These are phyloP conservation scores for Penicillium decumbens DNA, from an alignment of 2,329 filamentous ascomycete species.

Conservation along the genomic window DNA sequence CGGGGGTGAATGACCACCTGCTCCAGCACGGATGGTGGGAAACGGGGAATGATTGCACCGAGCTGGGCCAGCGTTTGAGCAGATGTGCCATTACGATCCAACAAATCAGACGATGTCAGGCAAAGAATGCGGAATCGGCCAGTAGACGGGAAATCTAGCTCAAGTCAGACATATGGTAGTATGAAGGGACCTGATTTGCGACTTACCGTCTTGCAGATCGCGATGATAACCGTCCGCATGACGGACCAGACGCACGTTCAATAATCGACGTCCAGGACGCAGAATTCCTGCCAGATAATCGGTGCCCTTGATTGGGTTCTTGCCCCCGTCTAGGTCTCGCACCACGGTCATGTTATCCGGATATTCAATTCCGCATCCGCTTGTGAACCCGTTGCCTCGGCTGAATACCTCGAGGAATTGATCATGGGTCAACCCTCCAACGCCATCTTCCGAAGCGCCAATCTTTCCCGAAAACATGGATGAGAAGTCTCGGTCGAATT, in stretches of 20 bases:
- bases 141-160: constrained; percentile 34
- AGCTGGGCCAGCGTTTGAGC: constrained; percentile 23
- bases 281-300: constrained; percentile 36
- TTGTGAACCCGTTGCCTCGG: constrained; percentile 38
- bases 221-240: constrained; percentile 37
- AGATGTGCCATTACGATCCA: constrained; percentile 28
- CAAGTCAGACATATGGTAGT: neutral
- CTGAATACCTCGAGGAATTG: constrained; percentile 37
- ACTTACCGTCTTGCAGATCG: constrained; percentile 36
- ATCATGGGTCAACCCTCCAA: constrained; percentile 29
- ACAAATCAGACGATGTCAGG: constrained; percentile 34
- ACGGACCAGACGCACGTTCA: constrained; percentile 32
- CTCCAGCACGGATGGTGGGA: constrained; percentile 29
- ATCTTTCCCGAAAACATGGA: constrained; percentile 42
- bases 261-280: constrained; percentile 33
- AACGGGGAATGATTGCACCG: constrained; percentile 22
- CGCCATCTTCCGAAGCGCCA: constrained; percentile 22
- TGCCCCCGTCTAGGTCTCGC: constrained; percentile 13
- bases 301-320: constrained; percentile 28
- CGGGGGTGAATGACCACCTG: constrained; percentile 36
- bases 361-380: constrained; percentile 40
- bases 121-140: constrained; percentile 38
- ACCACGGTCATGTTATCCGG: constrained; percentile 28
- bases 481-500: constrained; percentile 39
- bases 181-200: neutral